Evolutionary conservation across 2,329 filamentous ascomycete species (phyloP), one percentile per base, ranked within the genome.

Genomic region (Coniella lustricola): DNA sequence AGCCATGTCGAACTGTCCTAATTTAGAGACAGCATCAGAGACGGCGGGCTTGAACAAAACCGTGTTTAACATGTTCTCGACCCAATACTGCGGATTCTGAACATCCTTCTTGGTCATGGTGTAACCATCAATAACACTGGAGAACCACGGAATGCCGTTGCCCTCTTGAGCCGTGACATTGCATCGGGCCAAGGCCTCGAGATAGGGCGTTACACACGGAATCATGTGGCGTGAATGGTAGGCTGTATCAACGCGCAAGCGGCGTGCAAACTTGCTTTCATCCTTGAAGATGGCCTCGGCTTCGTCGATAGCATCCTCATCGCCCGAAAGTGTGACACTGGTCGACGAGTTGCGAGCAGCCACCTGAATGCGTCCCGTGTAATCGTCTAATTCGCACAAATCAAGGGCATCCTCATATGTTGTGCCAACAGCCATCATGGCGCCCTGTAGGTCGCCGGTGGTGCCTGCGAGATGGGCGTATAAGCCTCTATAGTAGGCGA

Each of bases 221-320:
- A 32, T 20, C 64, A 71, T 71, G 42, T 69, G 64, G 31, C 62
- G 59, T 1, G 66, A 68, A 46, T 68, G 65, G 41, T 71, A 72
- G 0, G 69, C 70, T 7, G 49, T 64, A 47, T 69, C 64, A 3
- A 70, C 65, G n/a, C 60, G 57, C 0, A 73, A 56, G 0, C 49
- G 32, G 3, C 65, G 53, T 1, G 57, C 51, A 45, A 69, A 64
- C 7, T 57, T 56, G 21, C 55, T 53, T 16, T 56, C 51, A 4
- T 57, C 57, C 1, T 60, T 53, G 0, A 64, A 50, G 1, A 62
- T 32, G 1, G 41, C 49, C 45, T 59, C 49, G 0, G 60, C 51
- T 7, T 61, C 48, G 0, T 55, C 48, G 3, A 70, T 57, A 3
- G 62, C 62, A 18, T 60, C 56, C 2, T 35, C 21, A 32, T 62